Evolutionary conservation across 805 yeast species (phyloP), one percentile per base, ranked within the genome.

Genomic region (Metschnikowia picachoensis): DNA sequence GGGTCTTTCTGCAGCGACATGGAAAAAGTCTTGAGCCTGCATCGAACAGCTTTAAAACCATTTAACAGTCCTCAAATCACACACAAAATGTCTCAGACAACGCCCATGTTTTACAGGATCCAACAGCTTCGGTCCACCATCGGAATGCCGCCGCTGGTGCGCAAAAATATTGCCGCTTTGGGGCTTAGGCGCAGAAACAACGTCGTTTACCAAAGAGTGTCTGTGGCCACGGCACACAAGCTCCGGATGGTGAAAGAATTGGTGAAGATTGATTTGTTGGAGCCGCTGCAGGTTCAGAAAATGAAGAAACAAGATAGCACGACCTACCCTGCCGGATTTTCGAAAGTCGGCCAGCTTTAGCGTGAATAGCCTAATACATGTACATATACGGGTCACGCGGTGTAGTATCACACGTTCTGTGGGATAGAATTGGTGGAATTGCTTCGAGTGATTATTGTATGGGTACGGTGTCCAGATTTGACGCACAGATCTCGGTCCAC

Each of bases 151-250:
- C 78, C 81, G 46, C 67, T 73, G 36, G 77, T 78, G 47, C 79
- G 84, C 52, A 77, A 78, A 48, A 82, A 90, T 8, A 79, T 88
- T 27, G 68, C 75, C 47, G 76, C 85, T 8, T 72, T 92, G 49
- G 98, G 98, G 0, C 78, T 92, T 43, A 78, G 74, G 44, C 80
- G 76, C 57, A 80, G 94, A 57, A 87, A 91, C 43, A 82, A 83
- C 34, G 78, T 83, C 2, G 83, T 81, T 2, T 91, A 85, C 66
- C 91, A 82, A 58, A 67, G 70, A 39, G 88, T 87, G 4, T 75
- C 85, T 11, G 90, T 95, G 13, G 79, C 84, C 30, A 78, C 84
- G 49, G 97, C 98, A 3, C 96, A 96, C 64, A 82, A 83, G 72
- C 76, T 92, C 46, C 80, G 88, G 30, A 73, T 77, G 48, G 87